Base-by-base conservation (phyloP, 345 rosid species). In the Capsella bursapastoris region DNA sequence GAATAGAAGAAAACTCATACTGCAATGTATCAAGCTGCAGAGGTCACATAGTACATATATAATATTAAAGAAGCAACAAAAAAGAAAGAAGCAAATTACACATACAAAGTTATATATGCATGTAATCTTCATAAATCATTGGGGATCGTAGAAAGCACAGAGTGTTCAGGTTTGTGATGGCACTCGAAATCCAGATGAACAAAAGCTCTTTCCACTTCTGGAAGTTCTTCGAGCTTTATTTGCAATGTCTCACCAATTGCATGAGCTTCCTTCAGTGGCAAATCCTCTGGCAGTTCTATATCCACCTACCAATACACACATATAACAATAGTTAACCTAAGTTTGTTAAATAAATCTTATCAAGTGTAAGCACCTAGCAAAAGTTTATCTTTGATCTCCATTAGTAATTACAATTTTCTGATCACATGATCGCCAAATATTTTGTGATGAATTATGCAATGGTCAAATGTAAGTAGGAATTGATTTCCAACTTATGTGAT, bases 171-270 rank as follows among this genome's bases (percentile, higher is more conserved):
- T 74, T 90, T 93, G 74, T 93, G 97, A 18, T 86, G 89, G 10
- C 98, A 90, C 81, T 93, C 98, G 51, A 73, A 89, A 72, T 90
- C 98, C 3, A 93, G 85, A 86, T 93, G 98, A 59, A 93, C 98
- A 70, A 93, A 93, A 67, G 96, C 97, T 34, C 97, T 79, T 81
- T 93, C 97, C 6, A 93, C 97, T 82, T 89, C 93, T 25, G 90
- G 85, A 40, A 93, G 90, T 74, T 79, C 86, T 82, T 93, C 97
- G 2, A 93, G 82, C 78, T 89, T 93, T 74, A 83, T 86, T 78
- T 93, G 97, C 79, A 93, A 78, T 44, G 85, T 53, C 66, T 93
- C 98, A 59, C 98, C 98, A 13, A 90, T 89, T 3, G 85, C 22
- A 25, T 93, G 96, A 53, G 98, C 97, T 76, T 93, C 89, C 51